These are phyloP conservation scores for Plasmopara viticola DNA, from an alignment of 352 stramenopile species.

Conservation along the genomic window DNA sequence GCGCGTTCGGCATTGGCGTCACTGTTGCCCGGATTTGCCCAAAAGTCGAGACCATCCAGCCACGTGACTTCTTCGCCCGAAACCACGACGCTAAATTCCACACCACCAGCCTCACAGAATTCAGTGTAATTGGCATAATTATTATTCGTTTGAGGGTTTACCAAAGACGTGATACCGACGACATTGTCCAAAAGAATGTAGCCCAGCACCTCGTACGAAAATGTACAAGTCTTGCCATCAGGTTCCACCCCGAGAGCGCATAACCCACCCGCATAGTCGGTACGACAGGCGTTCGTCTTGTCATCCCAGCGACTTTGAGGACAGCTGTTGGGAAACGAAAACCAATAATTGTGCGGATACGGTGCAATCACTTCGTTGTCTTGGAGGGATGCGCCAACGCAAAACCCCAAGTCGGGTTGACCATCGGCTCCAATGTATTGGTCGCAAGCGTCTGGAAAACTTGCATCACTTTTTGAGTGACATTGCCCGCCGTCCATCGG, in stretches of 20 bases:
- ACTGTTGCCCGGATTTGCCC: constrained; percentile 39
- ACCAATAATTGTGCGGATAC: constrained; percentile 78
- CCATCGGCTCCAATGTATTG: constrained; percentile 45
- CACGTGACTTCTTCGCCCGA: constrained; percentile 22
- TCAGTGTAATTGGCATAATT: constrained; percentile 44
- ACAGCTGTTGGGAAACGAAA: constrained; percentile 76
- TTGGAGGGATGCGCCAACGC: constrained; percentile 33
- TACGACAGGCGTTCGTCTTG: constrained; percentile 41
- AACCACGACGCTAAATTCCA: constrained; percentile 45
- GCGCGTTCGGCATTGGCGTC: constrained; percentile 41
- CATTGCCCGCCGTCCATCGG: constrained; percentile 59
- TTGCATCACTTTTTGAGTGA: constrained; percentile 32
- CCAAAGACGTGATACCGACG: constrained; percentile 59
- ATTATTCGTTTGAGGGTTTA: constrained; percentile 32
- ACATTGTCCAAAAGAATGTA: constrained; percentile 62
- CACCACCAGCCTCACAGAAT: constrained; percentile 46
- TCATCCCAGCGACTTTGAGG: constrained; percentile 28
- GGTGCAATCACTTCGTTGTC: constrained; percentile 47
- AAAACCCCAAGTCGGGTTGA: constrained; percentile 41
- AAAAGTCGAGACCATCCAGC: constrained; percentile 54
- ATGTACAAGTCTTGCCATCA: constrained; percentile 54
- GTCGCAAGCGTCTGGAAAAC: constrained; percentile 36
- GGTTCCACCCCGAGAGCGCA: constrained; percentile 44
- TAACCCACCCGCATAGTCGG: constrained; percentile 32
- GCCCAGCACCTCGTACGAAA: constrained; percentile 54